A percentile compares a stretch with the other conserved stretches of the same genome.
phyloP scores from a whole-genome alignment of 1,284 basidiomycete genomes.

The Sanghuangporus baumii region DNA sequence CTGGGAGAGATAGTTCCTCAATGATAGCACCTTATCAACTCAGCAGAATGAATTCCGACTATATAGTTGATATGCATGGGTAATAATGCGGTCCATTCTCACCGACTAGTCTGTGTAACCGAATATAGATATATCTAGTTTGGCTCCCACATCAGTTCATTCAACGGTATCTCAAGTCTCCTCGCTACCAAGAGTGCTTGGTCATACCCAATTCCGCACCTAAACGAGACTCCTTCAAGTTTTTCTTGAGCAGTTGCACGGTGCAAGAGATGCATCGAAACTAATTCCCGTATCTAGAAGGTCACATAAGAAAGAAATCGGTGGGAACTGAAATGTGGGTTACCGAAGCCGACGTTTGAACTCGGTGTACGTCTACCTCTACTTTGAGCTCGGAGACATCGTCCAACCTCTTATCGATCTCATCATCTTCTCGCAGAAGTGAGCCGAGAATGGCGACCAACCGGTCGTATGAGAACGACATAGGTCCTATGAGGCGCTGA shows the following conservation, averaged over 20 bases:
- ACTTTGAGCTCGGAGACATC: slow-evolving; percentile 54
- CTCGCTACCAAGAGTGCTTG: slow-evolving; percentile 54
- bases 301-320: slow-evolving; percentile 3
- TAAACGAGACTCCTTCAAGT: slow-evolving; percentile 66
- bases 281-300: slow-evolving; percentile 64
- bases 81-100: too few species aligned
- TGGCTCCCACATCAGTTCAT: slow-evolving; percentile 71
- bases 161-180: slow-evolving; percentile 56
- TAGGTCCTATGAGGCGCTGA: slow-evolving; percentile 77
- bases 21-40: too few species aligned
- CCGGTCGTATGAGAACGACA: slow-evolving; percentile 77
- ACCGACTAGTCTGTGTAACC: too few species aligned
- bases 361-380: slow-evolving; percentile 60
- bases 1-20: too few species aligned
- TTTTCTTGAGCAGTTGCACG: slow-evolving; percentile 63
- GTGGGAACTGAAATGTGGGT: slow-evolving; percentile 20
- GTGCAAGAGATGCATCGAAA: slow-evolving; percentile 61
- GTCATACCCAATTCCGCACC: slow-evolving; percentile 71
- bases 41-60: too few species aligned
- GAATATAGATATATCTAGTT: neutral
- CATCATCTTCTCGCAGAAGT: slow-evolving; percentile 74
- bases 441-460: slow-evolving; percentile 80
- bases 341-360: slow-evolving; percentile 55
- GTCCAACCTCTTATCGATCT: slow-evolving; percentile 37
- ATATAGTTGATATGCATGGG: too few species aligned